phyloP scores from a whole-genome alignment of 305 asterid species.

The Plantago rigida region DNA sequence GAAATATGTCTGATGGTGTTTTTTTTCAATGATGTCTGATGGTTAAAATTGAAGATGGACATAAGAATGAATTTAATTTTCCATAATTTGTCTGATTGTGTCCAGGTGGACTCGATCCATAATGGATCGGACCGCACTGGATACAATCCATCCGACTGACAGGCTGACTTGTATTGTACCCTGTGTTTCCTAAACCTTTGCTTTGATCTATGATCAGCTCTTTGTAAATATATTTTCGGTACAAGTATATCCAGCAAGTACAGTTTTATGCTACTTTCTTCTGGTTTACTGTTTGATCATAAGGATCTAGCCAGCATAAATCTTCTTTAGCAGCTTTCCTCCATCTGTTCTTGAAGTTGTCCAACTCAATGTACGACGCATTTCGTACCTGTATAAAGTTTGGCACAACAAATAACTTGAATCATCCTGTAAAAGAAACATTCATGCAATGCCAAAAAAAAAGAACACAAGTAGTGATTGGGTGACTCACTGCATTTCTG shows the following conservation, averaged over 20 bases:
- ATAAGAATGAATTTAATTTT: neutral
- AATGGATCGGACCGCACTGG: too few species aligned
- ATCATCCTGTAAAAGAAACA: neutral
- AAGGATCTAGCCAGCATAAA: constrained; percentile 61
- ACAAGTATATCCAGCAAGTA: neutral
- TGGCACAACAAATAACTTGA: neutral
- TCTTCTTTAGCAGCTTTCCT: constrained; percentile 58
- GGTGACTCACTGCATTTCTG: constrained; percentile 51
- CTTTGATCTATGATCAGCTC: neutral
- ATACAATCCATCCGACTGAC: too few species aligned
- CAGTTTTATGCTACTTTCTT: neutral
- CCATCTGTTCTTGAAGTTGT: constrained; percentile 60
- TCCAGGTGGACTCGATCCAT: too few species aligned
- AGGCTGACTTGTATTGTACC: neutral
- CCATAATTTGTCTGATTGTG: neutral
- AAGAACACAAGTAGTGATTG: neutral
- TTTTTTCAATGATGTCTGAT: too few species aligned
- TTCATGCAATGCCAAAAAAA: neutral
- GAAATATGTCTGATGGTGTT: too few species aligned
- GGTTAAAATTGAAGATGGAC: too few species aligned
- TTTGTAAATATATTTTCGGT: constrained; percentile 9
- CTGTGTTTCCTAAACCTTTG: neutral
- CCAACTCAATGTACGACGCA: constrained; percentile 44
- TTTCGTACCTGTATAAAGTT: constrained; percentile 38
- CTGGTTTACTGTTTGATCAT: constrained; percentile 28